Evolutionary conservation across 176 grass and related monocot genomes (phyloP), one percentile per base, ranked within the genome.

Genomic region (Pontederia paniculata): DNA sequence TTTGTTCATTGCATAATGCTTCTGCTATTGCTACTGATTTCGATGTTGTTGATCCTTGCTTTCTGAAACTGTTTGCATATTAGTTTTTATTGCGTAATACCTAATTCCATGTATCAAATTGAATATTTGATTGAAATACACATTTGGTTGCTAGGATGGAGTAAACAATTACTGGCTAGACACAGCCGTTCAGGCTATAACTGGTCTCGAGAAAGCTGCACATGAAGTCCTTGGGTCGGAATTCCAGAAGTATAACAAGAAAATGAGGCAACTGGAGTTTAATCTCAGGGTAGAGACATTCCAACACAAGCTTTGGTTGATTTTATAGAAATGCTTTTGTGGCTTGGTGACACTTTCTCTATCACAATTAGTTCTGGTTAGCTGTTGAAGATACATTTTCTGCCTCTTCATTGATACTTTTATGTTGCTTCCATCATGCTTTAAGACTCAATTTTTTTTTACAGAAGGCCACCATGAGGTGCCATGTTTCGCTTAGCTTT

Each of bases 211-310:
- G 82, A 90, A 53, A 71, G 71, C 72, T 68, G 71, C 80, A 62
- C 67, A 56, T 81, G 79, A 90, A 74, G 53, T 76, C 62, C 75
- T 90, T 71, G 79, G 73, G 44, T 48, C 59, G 17, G 93, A 91
- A 57, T 91, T 82, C 61, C 47, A 15, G 23, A 98, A 98, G 69
- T 98, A 98, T 55, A 98, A 98, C 70, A 83, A 98, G 83, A 98
- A 98, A 81, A 75, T 98, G 83, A 84, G 93, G 66, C 87, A 98
- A 52, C 72, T 98, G 54, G 63, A 42, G 50, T 98, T 98, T 75
- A 91, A 98, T 77, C 85, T 98, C 49, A 98, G 84, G 86, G 93
- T 98, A 71, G n/a, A 12, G 9, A 66, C 9, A 7, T 14, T 19
- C 41, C 51, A 43, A 37, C 68, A 41, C 13, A 57, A 46, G 15